Conservation (phyloP, 2,329 filamentous ascomycete species). For the Penicillium griseofulvum region DNA sequence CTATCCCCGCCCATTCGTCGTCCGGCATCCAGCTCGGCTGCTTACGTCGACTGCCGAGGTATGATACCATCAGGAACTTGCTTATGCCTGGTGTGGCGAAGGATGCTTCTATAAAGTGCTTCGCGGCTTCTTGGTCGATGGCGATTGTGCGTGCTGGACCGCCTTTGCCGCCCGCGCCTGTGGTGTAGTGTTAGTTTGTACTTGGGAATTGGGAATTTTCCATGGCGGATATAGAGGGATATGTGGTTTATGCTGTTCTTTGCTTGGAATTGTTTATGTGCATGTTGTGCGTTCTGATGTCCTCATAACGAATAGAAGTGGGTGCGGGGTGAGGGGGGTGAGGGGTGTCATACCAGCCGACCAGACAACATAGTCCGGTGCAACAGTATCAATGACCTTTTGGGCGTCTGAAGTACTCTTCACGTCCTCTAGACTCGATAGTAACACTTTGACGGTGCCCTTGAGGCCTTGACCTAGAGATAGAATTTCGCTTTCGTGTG, state of each 20-base stretch:
- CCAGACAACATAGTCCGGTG: conserved; percentile 49
- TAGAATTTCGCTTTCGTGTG: conserved; percentile 64
- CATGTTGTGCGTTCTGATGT: neutral
- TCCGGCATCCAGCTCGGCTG: conserved; percentile 53
- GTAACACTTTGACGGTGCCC: conserved; percentile 66
- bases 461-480: conserved; percentile 57
- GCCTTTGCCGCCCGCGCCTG: conserved; percentile 57
- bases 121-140: conserved; percentile 55
- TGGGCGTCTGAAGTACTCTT: conserved; percentile 62
- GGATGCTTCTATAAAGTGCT: conserved; percentile 52
- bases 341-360: conserved; percentile 41
- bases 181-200: neutral
- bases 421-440: conserved; percentile 70
- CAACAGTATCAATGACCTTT: conserved; percentile 52
- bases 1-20: conserved; percentile 45
- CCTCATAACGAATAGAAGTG: neutral
- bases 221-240: neutral
- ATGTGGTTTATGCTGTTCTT: neutral
- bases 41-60: conserved; percentile 50
- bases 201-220: neutral
- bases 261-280: neutral
- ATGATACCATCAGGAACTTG: conserved; percentile 57
- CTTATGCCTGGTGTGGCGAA: conserved; percentile 46
- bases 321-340: conserved; percentile 7
- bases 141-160: conserved; percentile 50